Evolutionary conservation across 768 basidiomycete species (phyloP), one percentile per base, ranked within the genome.

Genomic region (Leucocoprinus birnbaumii): DNA sequence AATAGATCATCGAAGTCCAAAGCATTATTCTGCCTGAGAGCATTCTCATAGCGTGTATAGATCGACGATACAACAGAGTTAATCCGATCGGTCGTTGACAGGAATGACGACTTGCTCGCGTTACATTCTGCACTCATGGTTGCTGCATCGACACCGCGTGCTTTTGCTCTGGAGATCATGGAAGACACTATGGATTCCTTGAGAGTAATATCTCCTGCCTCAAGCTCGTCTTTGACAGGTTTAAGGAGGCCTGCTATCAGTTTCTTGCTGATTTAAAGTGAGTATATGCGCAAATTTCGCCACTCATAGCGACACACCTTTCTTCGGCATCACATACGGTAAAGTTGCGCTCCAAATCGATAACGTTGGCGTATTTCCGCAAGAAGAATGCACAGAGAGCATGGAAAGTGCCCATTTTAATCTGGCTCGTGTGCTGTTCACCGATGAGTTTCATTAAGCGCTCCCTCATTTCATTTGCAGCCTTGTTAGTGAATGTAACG

Each of bases 401-500:
- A 64, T 92, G 90, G 61, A 91, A 92, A 0, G 90, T 92, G 5
- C 90, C 90, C 84, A 82, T 73, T 59, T 75, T 76, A 21, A 94
- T 73, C 37, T 76, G 70, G 10, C 72, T 68, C 0, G 84, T 85
- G 2, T 63, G 63, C 24, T 78, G 67, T 37, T 81, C 77, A 3
- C 91, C 92, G 34, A 96, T 76, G 2, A 94, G 69, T 57, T 78
- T 80, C 18, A 71, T 69, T 26, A 96, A 72, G 3, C 93, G 78
- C 48, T 82, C 76, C 50, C 81, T 78, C 91, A 94, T 93, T 72
- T 94, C 93, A 57, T 83, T 86, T 1, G 92, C 91, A 14, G 92
- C 91, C 68, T 92, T 92, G 72, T 93, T 93, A 9, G 92, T 94
- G 67, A 94, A 96, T 5, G 80, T 96, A 10, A 94, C 88, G 2